phyloP scores from a whole-genome alignment of 345 rosid genomes.

The Diplotaxis tenuifolia region DNA sequence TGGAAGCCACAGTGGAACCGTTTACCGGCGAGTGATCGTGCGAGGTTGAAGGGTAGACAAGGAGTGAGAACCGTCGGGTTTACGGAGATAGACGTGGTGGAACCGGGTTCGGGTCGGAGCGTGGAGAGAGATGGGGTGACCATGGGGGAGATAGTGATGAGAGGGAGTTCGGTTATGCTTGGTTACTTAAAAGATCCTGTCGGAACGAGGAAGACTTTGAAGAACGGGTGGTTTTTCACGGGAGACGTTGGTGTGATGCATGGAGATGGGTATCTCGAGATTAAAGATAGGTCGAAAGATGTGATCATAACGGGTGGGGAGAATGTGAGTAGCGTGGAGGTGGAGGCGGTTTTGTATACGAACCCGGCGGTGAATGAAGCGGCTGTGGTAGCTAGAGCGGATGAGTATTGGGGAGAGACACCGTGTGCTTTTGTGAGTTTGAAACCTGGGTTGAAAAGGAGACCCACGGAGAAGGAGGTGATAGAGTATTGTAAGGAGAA shows the following conservation, averaged over 20 bases:
- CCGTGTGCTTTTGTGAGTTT: slow-evolving; percentile 60
- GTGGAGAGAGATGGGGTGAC: slow-evolving; percentile 53
- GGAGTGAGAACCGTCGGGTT: slow-evolving; percentile 53
- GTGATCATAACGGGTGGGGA: slow-evolving; percentile 82
- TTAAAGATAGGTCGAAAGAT: slow-evolving; percentile 77
- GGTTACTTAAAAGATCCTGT: slow-evolving; percentile 68
- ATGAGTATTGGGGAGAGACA: slow-evolving; percentile 77
- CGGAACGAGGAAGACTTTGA: slow-evolving; percentile 49
- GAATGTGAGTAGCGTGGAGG: slow-evolving; percentile 74
- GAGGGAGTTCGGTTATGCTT: slow-evolving; percentile 65
- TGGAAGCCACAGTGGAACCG: slow-evolving; percentile 78
- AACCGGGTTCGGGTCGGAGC: slow-evolving; percentile 42
- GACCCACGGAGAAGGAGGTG: slow-evolving; percentile 32
- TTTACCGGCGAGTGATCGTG: slow-evolving; percentile 53
- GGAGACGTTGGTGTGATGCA: slow-evolving; percentile 77
- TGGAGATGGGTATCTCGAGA: slow-evolving; percentile 63
- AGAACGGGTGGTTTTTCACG: slow-evolving; percentile 61
- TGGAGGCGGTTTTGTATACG: slow-evolving; percentile 61
- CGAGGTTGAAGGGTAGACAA: slow-evolving; percentile 64
- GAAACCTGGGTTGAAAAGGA: slow-evolving; percentile 47
- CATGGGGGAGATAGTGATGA: slow-evolving; percentile 57
- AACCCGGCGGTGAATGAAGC: slow-evolving; percentile 69
- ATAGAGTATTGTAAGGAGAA: slow-evolving; percentile 43
- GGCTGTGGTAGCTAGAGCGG: slow-evolving; percentile 81
- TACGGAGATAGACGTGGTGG: slow-evolving; percentile 50